A percentile compares a stretch with the other conserved stretches of the same genome.
phyloP scores from a whole-genome alignment of 208 protist genomes.

The Acanthamoeba castellanii region DNA sequence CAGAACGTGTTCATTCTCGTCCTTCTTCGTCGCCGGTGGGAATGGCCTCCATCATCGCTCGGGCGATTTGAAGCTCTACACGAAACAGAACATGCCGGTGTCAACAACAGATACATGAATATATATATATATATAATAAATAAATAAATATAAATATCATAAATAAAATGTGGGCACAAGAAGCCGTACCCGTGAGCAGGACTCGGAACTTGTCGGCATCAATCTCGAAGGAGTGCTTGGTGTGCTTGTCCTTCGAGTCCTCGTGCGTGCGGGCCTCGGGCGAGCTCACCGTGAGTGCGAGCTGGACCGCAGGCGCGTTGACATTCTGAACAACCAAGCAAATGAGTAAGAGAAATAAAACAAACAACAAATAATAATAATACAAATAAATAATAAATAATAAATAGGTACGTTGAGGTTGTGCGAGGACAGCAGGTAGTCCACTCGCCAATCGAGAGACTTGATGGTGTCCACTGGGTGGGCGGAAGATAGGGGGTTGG shows the following conservation, averaged over 20 bases:
- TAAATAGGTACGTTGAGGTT: neutral
- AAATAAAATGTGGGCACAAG: neutral
- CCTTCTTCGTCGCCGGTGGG: neutral
- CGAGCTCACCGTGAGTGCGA: neutral
- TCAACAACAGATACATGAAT: neutral
- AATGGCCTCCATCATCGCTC: slow-evolving; percentile 20
- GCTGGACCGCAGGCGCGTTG: neutral
- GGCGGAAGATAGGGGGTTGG: too few species aligned
- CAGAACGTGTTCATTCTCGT: too few species aligned
- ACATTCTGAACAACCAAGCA: neutral
- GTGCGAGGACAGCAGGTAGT: slow-evolving; percentile 70
- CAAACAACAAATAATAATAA: neutral
- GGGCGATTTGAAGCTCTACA: slow-evolving; percentile 9
- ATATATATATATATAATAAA: too few species aligned
- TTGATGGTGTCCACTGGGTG: slow-evolving; percentile 70
- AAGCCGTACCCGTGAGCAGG: neutral
- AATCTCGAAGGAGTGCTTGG: slow-evolving; percentile 33
- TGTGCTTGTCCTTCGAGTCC: neutral
- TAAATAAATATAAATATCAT: too few species aligned
- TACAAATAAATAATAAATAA: neutral
- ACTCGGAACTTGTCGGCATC: slow-evolving; percentile 25
- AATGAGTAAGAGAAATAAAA: neutral
- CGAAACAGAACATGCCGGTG: neutral
- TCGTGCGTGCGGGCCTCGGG: neutral
- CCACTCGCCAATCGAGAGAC: slow-evolving; percentile 79